Conservation (phyloP, 2,329 filamentous ascomycete species). For the Lasiodiplodia citricola region DNA sequence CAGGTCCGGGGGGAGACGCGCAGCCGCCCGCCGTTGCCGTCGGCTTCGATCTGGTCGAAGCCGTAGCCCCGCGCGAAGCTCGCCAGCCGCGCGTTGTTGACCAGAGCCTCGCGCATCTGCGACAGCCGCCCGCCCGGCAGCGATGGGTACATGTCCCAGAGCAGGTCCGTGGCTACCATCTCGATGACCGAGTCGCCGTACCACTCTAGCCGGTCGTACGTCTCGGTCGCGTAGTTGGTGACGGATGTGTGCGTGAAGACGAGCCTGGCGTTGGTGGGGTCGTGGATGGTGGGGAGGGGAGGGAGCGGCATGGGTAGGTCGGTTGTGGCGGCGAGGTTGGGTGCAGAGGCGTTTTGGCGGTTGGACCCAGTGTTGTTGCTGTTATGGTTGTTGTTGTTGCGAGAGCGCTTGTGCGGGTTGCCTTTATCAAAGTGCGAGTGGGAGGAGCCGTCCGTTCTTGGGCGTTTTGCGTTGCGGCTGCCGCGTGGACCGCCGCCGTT, state of each 20-base stretch:
- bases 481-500: not conserved
- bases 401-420: not conserved
- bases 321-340: not conserved
- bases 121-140: conserved; percentile 66
- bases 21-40: conserved; percentile 36
- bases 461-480: not conserved
- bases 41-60: conserved; percentile 59
- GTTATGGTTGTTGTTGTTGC: not conserved
- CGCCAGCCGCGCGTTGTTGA: conserved; percentile 80
- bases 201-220: conserved; percentile 86
- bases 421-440: not conserved
- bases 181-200: conserved; percentile 88
- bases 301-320: conserved; percentile 50
- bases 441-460: not conserved
- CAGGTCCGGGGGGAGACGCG: not conserved
- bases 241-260: conserved; percentile 67
- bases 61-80: conserved; percentile 73
- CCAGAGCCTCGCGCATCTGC: conserved; percentile 76
- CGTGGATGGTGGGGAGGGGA: conserved; percentile 65
- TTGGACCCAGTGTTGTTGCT: too few species aligned
- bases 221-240: conserved; percentile 22
- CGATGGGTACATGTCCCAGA: conserved; percentile 58
- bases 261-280: conserved; percentile 64
- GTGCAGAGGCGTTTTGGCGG: not conserved
- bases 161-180: conserved; percentile 73